These are phyloP conservation scores for Glarea lozoyensis DNA, from an alignment of 495 filamentous ascomycete genomes.

Conservation along the genomic window DNA sequence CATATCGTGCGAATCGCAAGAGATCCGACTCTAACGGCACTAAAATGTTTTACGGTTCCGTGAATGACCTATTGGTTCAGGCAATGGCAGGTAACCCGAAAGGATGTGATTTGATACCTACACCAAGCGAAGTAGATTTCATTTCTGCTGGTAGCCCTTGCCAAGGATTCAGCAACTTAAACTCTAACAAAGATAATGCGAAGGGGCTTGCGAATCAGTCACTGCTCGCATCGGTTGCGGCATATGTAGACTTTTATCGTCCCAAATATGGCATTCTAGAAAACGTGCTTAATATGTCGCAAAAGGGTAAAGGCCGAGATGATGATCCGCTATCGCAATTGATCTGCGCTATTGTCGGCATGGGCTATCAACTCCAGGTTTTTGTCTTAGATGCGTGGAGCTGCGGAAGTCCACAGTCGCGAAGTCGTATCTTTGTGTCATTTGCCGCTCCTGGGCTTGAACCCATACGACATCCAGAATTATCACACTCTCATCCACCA, in stretches of 20 bases:
- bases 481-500: constrained; percentile 52
- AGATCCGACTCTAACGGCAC: constrained; percentile 21
- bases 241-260: constrained; percentile 63
- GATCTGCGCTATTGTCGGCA: constrained; percentile 56
- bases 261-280: constrained; percentile 65
- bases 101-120: constrained; percentile 31
- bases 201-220: constrained; percentile 54
- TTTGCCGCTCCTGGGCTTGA: constrained; percentile 53
- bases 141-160: constrained; percentile 68
- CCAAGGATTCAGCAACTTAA: constrained; percentile 58
- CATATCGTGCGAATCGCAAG: constrained; percentile 53
- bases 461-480: constrained; percentile 41
- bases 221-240: constrained; percentile 61
- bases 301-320: constrained; percentile 24
- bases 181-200: constrained; percentile 34
- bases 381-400: constrained; percentile 61
- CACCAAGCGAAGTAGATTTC: constrained; percentile 52
- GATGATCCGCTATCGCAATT: constrained; percentile 60
- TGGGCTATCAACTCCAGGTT: constrained; percentile 63
- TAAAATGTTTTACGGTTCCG: constrained; percentile 54
- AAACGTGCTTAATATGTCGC: constrained; percentile 58
- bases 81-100: constrained; percentile 42
- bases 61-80: constrained; percentile 53
- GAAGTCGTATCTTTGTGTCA: constrained; percentile 55
- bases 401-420: constrained; percentile 50